Evolutionary conservation across 2,329 filamentous ascomycete species (phyloP).

Genomic region (Penicillium vulpinum): DNA sequence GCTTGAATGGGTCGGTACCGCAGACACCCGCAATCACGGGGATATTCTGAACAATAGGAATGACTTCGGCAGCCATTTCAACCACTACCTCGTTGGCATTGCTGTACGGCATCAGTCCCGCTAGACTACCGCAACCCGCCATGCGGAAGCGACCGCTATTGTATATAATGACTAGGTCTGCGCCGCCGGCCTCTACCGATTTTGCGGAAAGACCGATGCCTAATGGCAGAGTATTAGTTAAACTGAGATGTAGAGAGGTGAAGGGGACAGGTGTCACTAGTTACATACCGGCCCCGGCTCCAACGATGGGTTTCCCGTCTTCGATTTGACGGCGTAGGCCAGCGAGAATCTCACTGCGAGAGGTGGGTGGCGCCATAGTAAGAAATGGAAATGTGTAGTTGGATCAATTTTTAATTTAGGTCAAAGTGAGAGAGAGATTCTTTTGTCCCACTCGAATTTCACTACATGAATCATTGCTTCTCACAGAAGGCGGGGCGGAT

Average conservation of each 20-base stretch:
- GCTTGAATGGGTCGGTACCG: slow-evolving; percentile 67
- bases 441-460: background rate
- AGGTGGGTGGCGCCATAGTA: background rate
- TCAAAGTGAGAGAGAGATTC: background rate
- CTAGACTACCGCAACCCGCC: slow-evolving; percentile 68
- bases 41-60: slow-evolving; percentile 63
- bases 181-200: slow-evolving; percentile 66
- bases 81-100: slow-evolving; percentile 70
- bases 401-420: too few relatives aligned
- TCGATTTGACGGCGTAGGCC: background rate
- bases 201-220: slow-evolving; percentile 71
- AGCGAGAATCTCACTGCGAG: background rate
- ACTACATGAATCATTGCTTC: background rate
- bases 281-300: background rate
- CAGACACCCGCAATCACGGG: slow-evolving; percentile 71
- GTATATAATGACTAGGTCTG: slow-evolving; percentile 70
- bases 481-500: background rate
- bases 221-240: slow-evolving; percentile 20
- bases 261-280: too few relatives aligned
- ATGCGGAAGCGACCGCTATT: slow-evolving; percentile 72
- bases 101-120: slow-evolving; percentile 69
- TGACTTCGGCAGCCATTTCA: slow-evolving; percentile 68
- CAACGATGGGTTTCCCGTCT: background rate
- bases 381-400: background rate
- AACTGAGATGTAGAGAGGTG: too few relatives aligned